Conservation (phyloP, 306 rosid genomes). For the Cucurbita argyrosperma region DNA sequence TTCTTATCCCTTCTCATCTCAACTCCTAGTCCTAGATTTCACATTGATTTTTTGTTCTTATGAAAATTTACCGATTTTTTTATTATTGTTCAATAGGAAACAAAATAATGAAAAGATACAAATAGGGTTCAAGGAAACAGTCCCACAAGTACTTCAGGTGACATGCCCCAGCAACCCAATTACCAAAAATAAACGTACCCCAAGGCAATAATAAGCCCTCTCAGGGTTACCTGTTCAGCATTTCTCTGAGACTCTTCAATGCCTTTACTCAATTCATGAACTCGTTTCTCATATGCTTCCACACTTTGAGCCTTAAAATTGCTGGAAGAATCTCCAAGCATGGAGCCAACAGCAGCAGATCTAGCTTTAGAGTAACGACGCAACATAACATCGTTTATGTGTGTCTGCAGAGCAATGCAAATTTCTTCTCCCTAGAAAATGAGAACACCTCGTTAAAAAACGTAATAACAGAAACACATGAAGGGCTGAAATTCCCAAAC, state of each 20-base stretch:
- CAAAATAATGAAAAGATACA: neutral
- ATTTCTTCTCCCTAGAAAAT: constrained; percentile 85
- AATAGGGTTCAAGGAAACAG: neutral
- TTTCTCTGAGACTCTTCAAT: constrained; percentile 70
- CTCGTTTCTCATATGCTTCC: constrained; percentile 48
- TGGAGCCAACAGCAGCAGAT: constrained; percentile 32
- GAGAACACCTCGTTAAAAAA: constrained; percentile 5
- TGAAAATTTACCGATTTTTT: neutral
- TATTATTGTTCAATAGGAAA: neutral
- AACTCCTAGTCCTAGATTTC: neutral
- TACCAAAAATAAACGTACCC: neutral
- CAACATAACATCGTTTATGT: constrained; percentile 86
- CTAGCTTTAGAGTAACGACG: constrained; percentile 77
- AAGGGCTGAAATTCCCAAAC: neutral
- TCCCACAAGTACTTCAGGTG: neutral
- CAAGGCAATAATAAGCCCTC: neutral
- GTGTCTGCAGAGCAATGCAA: constrained; percentile 92
- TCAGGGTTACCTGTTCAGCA: constrained; percentile 53
- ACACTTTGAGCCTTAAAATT: constrained; percentile 34
- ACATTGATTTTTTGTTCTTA: neutral
- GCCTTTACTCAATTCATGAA: constrained; percentile 61
- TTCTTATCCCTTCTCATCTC: neutral
- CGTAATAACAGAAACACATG: neutral
- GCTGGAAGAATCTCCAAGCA: constrained; percentile 42
- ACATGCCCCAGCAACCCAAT: neutral